Percentiles rank a stretch among this genome's conserved stretches.
Conservation (phyloP, 352 stramenopile genomes). For the Chrysophaeum taylorii region DNA sequence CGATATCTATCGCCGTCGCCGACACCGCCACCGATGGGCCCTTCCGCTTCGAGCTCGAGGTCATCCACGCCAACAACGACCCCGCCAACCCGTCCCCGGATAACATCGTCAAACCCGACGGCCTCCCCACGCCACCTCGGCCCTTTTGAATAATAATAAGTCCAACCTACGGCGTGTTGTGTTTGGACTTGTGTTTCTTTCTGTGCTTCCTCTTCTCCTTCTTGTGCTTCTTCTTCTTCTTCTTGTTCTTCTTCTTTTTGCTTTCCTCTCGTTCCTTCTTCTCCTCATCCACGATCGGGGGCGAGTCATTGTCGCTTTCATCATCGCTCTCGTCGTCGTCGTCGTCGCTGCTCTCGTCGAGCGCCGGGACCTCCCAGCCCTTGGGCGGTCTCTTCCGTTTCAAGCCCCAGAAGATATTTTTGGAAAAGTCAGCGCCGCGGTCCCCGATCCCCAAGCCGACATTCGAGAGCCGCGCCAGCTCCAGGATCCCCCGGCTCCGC, state of each 20-base stretch:
- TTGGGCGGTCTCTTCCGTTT: background rate
- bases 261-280: constrained; percentile 24
- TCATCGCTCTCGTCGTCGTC: constrained; percentile 33
- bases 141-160: too few species aligned
- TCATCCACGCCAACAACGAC: too few species aligned
- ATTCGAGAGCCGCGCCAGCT: constrained; percentile 84
- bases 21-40: too few species aligned
- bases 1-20: too few species aligned
- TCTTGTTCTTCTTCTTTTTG: constrained; percentile 21
- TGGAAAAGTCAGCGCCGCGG: constrained; percentile 56
- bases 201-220: constrained; percentile 17
- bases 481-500: constrained; percentile 79
- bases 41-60: too few species aligned
- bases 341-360: constrained; percentile 17
- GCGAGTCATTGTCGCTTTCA: constrained; percentile 23
- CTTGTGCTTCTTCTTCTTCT: constrained; percentile 16
- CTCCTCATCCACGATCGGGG: constrained; percentile 12
- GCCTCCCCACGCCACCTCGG: too few species aligned
- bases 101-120: too few species aligned
- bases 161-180: too few species aligned
- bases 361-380: constrained; percentile 3
- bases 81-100: too few species aligned
- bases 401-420: constrained; percentile 3
- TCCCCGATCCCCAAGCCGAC: constrained; percentile 51
- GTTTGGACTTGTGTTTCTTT: background rate